These are phyloP conservation scores for Dillenia turbinata DNA, from an alignment of 164 flowering plant genomes.

Conservation along the genomic window DNA sequence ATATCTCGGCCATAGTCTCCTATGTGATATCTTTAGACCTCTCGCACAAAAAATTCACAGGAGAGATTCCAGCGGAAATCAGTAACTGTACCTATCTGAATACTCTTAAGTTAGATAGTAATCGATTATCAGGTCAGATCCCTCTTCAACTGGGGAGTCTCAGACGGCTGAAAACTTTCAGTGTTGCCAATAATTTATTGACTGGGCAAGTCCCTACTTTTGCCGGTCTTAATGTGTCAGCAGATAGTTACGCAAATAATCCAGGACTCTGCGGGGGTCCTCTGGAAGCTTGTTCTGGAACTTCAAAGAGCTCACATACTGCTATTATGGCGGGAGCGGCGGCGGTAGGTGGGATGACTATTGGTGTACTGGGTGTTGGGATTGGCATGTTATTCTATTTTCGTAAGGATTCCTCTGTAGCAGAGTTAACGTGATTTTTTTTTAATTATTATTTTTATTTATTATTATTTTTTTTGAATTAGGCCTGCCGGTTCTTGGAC, in stretches of 20 bases:
- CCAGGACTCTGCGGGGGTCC: conserved; percentile 61
- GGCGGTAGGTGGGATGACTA: conserved; percentile 35
- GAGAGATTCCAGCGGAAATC: conserved; percentile 48
- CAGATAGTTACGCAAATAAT: conserved; percentile 44
- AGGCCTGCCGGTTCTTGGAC: too few relatives aligned
- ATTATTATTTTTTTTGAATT: too few relatives aligned
- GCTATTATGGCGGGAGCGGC: conserved; percentile 49
- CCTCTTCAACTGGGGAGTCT: conserved; percentile 46
- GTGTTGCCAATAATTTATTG: conserved; percentile 51
- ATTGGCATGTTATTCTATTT: too few relatives aligned
- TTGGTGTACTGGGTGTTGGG: conserved; percentile 30
- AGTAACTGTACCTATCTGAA: conserved; percentile 55
- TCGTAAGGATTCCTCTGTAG: too few relatives aligned
- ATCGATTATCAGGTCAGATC: conserved; percentile 50
- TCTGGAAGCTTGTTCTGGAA: conserved; percentile 25
- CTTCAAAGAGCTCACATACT: conserved; percentile 17
- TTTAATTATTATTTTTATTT: too few relatives aligned
- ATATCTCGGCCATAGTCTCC: conserved; percentile 28
- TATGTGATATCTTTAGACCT: conserved; percentile 58
- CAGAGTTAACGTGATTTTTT: too few relatives aligned
- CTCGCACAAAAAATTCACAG: conserved; percentile 62
- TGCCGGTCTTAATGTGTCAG: neutral
- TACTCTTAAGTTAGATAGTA: conserved; percentile 52
- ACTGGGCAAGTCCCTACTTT: conserved; percentile 54
- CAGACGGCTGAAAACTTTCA: conserved; percentile 42